Evolutionary conservation across 176 grass and related monocot species (phyloP), one percentile per base, ranked within the genome.

Genomic region (Elymus sibiricus): DNA sequence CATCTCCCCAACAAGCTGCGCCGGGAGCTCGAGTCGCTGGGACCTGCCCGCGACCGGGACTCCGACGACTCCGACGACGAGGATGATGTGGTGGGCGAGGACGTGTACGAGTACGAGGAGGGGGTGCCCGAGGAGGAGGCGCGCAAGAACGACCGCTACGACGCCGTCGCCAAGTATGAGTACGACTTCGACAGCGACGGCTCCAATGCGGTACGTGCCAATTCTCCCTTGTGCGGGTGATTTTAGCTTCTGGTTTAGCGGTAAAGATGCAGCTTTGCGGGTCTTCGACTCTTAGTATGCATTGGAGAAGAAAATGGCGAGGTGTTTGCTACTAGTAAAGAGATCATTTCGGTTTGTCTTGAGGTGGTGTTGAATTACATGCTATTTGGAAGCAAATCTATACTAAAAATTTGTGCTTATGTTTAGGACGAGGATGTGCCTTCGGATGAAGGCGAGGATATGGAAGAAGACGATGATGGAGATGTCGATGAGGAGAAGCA

Each of bases 31-130:
- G 87, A 90, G 21, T 82, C 79, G 14, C 64, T 95, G 79, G 91
- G 92, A 7, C 40, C 85, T 11, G 67, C 51, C 10, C 74, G 67
- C 13, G n/a, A 63, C 51, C 74, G 25, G n/a, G 58, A 62, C 27
- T 88, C 92, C 25, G 56, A 63, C 58, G 87, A 91, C 13, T 76
- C 73, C 1, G 87, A 86, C 1, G 89, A 91, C 25, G 84, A 81
- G 3, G 88, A 88, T 2, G 90, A 85, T 28, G 56, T 11, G 26
- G 90, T 47, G 40, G 83, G 2, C 16, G 88, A 78, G 59, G 92
- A 98, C 76, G 66, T 95, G 21, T 98, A 98, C 75, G 94, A 95
- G 88, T 89, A 95, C 79, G 93, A 95, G 35, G 97, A 98, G 53
- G 86, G 83, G 64, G 70, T 94, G 37, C 86, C 93, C 24, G 88